Conservation (phyloP, 2,329 filamentous ascomycete species). For the Xylaria sp. region DNA sequence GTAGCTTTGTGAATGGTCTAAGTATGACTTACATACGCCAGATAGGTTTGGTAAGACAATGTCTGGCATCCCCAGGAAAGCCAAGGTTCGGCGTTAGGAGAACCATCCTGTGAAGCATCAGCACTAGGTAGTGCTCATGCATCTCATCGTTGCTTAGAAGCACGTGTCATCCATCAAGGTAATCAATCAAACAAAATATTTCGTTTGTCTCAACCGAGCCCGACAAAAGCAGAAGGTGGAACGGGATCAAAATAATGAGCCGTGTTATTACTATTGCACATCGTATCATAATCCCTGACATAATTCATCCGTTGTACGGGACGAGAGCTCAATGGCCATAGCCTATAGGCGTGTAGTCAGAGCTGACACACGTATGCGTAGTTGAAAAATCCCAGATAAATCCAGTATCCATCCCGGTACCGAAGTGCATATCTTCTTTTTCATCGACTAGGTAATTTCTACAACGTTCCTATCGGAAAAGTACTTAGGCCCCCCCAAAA, state of each 20-base stretch:
- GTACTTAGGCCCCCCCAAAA: background rate
- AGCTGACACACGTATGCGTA: conserved; percentile 2
- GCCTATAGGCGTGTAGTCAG: conserved; percentile 1
- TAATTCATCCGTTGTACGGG: conserved; percentile 1
- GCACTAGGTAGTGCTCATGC: background rate
- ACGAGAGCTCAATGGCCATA: background rate
- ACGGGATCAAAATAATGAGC: background rate
- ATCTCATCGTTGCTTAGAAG: background rate
- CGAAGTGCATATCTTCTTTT: background rate
- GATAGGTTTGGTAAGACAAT: background rate
- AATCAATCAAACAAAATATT: background rate
- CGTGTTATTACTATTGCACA: background rate
- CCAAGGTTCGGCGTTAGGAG: too few relatives aligned
- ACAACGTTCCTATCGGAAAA: background rate
- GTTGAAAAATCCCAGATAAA: conserved; percentile 1
- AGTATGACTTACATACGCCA: background rate
- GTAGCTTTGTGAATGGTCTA: background rate
- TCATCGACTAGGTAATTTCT: background rate
- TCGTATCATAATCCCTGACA: conserved; percentile 6
- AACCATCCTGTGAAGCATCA: background rate
- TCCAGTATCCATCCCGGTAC: background rate
- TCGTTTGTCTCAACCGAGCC: background rate
- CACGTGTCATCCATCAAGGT: background rate
- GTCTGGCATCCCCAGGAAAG: background rate
- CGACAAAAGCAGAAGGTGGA: conserved; percentile 25